Conservation (phyloP, 305 asterid species). For the Andrographis paniculata region DNA sequence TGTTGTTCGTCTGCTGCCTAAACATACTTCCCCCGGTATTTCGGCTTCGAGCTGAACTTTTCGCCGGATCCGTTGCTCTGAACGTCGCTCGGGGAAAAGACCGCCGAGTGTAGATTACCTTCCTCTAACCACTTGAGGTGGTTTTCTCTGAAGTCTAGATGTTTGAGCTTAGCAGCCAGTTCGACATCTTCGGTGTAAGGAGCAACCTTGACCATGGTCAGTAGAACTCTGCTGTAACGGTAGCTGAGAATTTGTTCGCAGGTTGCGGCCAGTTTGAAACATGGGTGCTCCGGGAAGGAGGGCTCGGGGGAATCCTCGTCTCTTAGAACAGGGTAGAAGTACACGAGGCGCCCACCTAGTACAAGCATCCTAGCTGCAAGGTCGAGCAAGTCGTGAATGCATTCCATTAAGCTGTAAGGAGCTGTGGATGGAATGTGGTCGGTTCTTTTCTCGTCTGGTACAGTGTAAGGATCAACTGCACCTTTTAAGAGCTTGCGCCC, state of each 20-base stretch:
- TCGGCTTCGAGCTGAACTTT: conserved; percentile 52
- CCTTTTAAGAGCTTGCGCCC: conserved; percentile 98
- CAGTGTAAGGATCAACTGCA: conserved; percentile 64
- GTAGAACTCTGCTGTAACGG: conserved; percentile 56
- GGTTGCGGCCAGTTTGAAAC: conserved; percentile 46
- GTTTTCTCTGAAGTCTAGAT: conserved; percentile 70
- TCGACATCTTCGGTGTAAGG: conserved; percentile 43
- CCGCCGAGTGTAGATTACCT: conserved; percentile 93
- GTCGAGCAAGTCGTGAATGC: conserved; percentile 91
- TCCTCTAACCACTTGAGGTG: conserved; percentile 95
- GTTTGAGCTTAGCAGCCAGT: conserved; percentile 55
- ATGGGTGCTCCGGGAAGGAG: conserved; percentile 82
- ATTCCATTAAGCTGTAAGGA: conserved; percentile 84
- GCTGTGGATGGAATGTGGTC: conserved; percentile 97
- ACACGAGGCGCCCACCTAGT: conserved; percentile 84
- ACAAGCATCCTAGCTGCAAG: conserved; percentile 89
- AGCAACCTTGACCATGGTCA: conserved; percentile 51
- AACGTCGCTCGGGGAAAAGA: conserved; percentile 55
- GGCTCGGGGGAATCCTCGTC: conserved; percentile 53
- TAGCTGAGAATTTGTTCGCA: conserved; percentile 58
- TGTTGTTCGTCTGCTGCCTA: conserved; percentile 17
- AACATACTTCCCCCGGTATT: conserved; percentile 92
- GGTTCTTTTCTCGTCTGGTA: conserved; percentile 83
- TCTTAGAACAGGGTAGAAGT: conserved; percentile 81
- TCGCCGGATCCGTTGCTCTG: conserved; percentile 36